Conservation (phyloP, 768 basidiomycete species). For the Cystofilobasidium macerans region DNA sequence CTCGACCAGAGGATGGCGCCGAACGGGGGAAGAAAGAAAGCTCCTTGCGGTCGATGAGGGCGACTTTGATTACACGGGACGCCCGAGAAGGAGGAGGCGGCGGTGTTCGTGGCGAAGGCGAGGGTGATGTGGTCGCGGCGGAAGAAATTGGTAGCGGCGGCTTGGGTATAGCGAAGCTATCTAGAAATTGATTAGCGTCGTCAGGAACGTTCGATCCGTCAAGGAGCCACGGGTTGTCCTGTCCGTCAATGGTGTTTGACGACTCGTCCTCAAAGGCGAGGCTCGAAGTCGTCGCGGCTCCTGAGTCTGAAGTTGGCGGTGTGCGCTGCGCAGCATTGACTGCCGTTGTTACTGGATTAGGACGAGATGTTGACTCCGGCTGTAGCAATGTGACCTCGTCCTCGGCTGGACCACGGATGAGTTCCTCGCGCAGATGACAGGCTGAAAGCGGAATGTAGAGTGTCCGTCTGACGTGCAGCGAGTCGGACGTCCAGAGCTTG, state of each 20-base stretch:
- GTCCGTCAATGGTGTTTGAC: too few relatives aligned
- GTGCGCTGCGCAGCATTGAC: not conserved
- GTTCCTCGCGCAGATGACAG: conserved; percentile 27
- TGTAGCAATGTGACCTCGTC: conserved; percentile 12
- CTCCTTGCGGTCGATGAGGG: conserved; percentile 11
- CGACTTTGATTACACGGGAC: not conserved
- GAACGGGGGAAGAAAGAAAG: conserved; percentile 24
- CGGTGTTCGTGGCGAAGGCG: not conserved
- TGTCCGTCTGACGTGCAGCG: conserved; percentile 72
- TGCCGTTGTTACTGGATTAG: not conserved
- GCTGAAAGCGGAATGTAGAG: conserved; percentile 62
- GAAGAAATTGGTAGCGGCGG: not conserved
- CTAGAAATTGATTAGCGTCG: too few relatives aligned
- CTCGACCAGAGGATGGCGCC: not conserved
- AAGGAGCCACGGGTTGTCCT: not conserved
- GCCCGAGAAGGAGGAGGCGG: not conserved
- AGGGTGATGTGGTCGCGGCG: not conserved
- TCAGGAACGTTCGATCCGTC: too few relatives aligned
- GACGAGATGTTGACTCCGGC: not conserved
- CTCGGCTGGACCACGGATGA: conserved; percentile 12
- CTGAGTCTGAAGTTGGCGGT: not conserved
- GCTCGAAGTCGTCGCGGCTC: not conserved
- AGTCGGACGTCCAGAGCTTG: conserved; percentile 85
- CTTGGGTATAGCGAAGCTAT: not conserved
- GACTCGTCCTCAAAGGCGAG: not conserved